Conservation (phyloP, 1,284 basidiomycete genomes). For the Ustilago esculenta region DNA sequence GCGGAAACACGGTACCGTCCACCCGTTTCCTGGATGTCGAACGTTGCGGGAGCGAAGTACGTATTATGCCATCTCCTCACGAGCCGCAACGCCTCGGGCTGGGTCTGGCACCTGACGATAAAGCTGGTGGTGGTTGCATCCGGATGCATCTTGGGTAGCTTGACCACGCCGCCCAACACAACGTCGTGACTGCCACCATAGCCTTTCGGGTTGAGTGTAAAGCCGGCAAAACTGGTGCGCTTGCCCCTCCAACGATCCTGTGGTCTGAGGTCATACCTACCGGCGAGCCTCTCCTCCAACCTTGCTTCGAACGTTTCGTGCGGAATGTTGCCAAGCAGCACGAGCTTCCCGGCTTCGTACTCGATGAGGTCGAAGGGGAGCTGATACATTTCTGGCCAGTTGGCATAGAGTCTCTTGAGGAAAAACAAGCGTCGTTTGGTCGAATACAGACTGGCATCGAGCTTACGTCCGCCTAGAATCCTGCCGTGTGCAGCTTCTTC, state of each 20-base stretch:
- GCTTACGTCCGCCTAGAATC: slow-evolving; percentile 25
- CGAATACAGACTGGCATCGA: slow-evolving; percentile 12
- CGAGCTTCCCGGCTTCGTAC: slow-evolving; percentile 42
- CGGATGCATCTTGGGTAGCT: slow-evolving; percentile 20
- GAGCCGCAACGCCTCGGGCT: slow-evolving; percentile 47
- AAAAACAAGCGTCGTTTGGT: background rate
- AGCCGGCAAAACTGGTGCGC: slow-evolving; percentile 14
- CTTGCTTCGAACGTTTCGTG: slow-evolving; percentile 46
- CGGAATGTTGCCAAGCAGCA: slow-evolving; percentile 48
- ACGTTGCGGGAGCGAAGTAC: slow-evolving; percentile 48
- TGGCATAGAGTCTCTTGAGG: slow-evolving; percentile 9
- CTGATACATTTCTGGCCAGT: slow-evolving; percentile 15
- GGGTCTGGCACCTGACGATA: slow-evolving; percentile 36
- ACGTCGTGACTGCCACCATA: slow-evolving; percentile 29
- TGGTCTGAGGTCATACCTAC: slow-evolving; percentile 38
- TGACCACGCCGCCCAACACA: slow-evolving; percentile 33
- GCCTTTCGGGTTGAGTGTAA: slow-evolving; percentile 6
- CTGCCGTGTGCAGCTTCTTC: slow-evolving; percentile 13
- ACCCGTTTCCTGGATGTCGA: slow-evolving; percentile 49
- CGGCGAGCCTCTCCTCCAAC: slow-evolving; percentile 43
- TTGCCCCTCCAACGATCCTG: slow-evolving; percentile 37
- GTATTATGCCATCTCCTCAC: slow-evolving; percentile 57
- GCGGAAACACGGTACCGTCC: slow-evolving; percentile 52
- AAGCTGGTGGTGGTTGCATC: slow-evolving; percentile 41
- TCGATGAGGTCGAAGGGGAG: slow-evolving; percentile 41